Evolutionary conservation across 225 moss, liverwort and hornwort species (phyloP).

Genomic region (Physcomitrium patens): DNA sequence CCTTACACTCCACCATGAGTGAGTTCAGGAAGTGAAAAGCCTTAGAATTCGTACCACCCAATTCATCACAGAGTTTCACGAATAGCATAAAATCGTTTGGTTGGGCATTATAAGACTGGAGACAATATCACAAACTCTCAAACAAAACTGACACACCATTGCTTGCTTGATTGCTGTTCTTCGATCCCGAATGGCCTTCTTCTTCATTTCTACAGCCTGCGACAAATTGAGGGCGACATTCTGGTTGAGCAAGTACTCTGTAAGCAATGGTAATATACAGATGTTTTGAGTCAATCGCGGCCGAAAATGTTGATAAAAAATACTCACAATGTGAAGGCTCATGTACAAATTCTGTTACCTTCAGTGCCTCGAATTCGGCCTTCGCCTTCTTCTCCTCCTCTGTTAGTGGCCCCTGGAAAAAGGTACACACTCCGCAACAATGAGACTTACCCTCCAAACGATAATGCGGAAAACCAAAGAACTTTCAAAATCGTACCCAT

Average conservation of each 20-base stretch:
- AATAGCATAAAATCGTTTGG: too few species aligned
- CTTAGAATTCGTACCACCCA: neutral
- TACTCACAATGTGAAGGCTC: neutral
- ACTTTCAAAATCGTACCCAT: too few species aligned
- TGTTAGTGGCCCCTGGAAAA: constrained; percentile 44
- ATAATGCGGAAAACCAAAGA: too few species aligned
- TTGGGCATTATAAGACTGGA: too few species aligned
- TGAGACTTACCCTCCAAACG: too few species aligned
- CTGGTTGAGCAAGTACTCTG: neutral
- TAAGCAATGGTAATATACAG: neutral
- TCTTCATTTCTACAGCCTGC: constrained; percentile 66
- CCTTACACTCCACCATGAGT: constrained; percentile 34
- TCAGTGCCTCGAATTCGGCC: constrained; percentile 46
- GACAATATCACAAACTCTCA: neutral
- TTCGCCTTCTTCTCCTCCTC: constrained; percentile 59
- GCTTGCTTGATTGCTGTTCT: constrained; percentile 51
- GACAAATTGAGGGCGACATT: neutral
- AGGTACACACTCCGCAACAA: neutral
- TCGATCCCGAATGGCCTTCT: constrained; percentile 64
- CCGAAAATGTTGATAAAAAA: neutral
- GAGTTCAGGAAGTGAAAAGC: neutral
- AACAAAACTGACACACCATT: constrained; percentile 42
- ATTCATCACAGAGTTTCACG: too few species aligned
- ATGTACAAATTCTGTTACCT: constrained; percentile 27
- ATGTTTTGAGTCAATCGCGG: neutral